Percentiles rank a stretch among this genome's conserved stretches.
phyloP scores from a whole-genome alignment of 2,329 filamentous ascomycete genomes.

The Aspergillus novoparasiticus region DNA sequence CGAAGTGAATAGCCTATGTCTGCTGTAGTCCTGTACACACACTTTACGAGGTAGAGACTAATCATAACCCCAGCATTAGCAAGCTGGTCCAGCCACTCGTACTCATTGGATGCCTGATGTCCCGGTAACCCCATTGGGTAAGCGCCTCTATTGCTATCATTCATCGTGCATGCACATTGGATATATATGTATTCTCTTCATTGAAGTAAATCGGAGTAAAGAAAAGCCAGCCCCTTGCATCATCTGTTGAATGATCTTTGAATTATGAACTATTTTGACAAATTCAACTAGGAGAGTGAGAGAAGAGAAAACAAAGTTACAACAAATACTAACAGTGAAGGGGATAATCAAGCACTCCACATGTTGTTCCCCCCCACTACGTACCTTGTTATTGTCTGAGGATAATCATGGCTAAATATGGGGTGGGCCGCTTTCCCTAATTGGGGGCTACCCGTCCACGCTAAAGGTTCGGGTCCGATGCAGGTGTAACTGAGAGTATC shows the following conservation, averaged over 20 bases:
- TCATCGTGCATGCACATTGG: not conserved
- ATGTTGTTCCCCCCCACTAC: not conserved
- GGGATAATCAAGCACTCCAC: not conserved
- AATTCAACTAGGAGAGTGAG: not conserved
- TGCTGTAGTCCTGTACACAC: not conserved
- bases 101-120: not conserved
- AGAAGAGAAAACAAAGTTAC: not conserved
- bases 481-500: not conserved
- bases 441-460: not conserved
- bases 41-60: not conserved
- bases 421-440: conserved; percentile 1
- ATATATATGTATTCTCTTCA: not conserved
- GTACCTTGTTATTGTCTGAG: not conserved
- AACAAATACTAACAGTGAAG: not conserved
- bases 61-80: not conserved
- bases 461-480: not conserved
- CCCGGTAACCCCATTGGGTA: not conserved
- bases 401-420: not conserved
- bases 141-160: not conserved
- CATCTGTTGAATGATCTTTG: not conserved
- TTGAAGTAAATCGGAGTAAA: not conserved
- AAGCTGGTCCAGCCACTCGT: not conserved
- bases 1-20: not conserved
- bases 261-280: not conserved
- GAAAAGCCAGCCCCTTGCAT: not conserved